Percentiles rank a stretch among this genome's conserved stretches.
Evolutionary conservation across 345 rosid genomes (phyloP).

Genomic region (Trapa bicornis): DNA sequence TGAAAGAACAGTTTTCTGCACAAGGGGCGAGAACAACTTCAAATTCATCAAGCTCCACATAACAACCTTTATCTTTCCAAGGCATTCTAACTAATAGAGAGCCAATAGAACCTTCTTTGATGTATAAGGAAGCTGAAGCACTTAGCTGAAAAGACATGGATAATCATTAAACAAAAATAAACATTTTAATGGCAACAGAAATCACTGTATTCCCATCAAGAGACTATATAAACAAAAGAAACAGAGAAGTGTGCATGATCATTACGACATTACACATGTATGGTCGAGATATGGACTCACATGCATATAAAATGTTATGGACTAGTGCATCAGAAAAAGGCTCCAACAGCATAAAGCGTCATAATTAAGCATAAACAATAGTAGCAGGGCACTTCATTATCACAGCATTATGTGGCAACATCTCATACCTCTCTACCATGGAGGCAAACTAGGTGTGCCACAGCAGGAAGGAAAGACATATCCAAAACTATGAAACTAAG

Average conservation of each 20-base stretch:
- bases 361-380: neutral
- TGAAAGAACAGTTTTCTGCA: constrained; percentile 15
- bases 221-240: neutral
- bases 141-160: constrained; percentile 36
- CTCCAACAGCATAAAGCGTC: neutral
- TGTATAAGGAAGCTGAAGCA: constrained; percentile 33
- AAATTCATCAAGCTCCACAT: constrained; percentile 80
- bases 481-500: neutral
- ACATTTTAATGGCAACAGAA: too few relatives aligned
- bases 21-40: constrained; percentile 70
- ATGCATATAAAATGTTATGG: neutral
- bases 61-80: constrained; percentile 67
- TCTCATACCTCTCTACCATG: neutral
- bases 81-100: constrained; percentile 73
- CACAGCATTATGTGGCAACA: neutral
- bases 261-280: neutral
- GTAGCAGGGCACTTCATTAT: neutral
- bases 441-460: neutral
- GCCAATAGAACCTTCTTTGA: constrained; percentile 90
- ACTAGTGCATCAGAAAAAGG: neutral
- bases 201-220: neutral
- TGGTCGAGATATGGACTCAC: neutral
- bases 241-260: neutral
- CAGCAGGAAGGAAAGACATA: neutral
- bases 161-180: neutral